A percentile compares a stretch with the other conserved stretches of the same genome.
Conservation (phyloP, 1,284 basidiomycete species). For the Naganishia albida region DNA sequence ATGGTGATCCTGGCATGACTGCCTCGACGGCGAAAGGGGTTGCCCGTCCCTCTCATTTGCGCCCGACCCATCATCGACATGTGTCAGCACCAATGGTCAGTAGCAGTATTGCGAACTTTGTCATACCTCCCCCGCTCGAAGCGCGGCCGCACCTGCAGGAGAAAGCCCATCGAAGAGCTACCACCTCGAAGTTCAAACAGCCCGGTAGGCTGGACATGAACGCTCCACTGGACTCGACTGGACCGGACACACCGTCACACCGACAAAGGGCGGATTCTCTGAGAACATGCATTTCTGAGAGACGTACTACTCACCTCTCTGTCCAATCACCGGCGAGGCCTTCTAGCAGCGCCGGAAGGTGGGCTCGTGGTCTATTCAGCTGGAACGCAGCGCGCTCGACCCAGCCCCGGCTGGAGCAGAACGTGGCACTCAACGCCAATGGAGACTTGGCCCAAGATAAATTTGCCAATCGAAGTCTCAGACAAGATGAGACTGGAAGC, state of each 20-base stretch:
- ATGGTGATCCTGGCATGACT: not conserved
- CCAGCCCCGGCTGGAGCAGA: not conserved
- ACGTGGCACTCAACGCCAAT: not conserved
- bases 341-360: not conserved
- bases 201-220: conserved; percentile 14
- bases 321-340: not conserved
- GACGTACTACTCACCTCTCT: not conserved
- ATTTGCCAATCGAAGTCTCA: not conserved
- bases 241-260: too few species aligned
- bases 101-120: conserved; percentile 8
- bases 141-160: conserved; percentile 2
- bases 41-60: conserved; percentile 2
- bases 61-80: conserved; percentile 16
- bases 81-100: conserved; percentile 21
- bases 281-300: too few species aligned
- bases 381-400: not conserved
- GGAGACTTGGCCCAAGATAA: not conserved
- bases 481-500: not conserved
- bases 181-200: conserved; percentile 10
- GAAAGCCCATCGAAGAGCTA: conserved; percentile 9
- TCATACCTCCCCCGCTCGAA: conserved; percentile 4
- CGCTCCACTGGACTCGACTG: not conserved
- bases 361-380: not conserved
- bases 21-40: not conserved
- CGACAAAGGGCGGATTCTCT: too few species aligned